Evolutionary conservation across 495 filamentous ascomycete genomes (phyloP).

Genomic region (Delitschia confertaspora): DNA sequence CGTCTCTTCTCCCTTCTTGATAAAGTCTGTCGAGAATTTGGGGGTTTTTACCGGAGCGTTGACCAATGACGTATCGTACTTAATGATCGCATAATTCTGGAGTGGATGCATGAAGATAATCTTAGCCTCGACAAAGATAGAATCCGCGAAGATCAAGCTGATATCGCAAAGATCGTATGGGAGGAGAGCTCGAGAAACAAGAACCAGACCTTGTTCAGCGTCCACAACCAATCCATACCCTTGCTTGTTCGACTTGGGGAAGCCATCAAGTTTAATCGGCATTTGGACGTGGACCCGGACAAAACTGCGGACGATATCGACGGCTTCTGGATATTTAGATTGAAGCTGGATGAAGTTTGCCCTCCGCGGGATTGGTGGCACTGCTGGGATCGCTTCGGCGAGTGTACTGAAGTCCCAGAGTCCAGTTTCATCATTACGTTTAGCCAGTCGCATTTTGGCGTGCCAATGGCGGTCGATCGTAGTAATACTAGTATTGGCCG

Average conservation of each 20-base stretch:
- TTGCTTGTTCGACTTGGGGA: slow-evolving; percentile 82
- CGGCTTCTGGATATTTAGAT: slow-evolving; percentile 78
- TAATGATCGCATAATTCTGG: slow-evolving; percentile 92
- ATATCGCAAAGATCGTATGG: slow-evolving; percentile 97
- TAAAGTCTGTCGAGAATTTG: slow-evolving; percentile 64
- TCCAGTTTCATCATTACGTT: slow-evolving; percentile 82
- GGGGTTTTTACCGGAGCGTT: slow-evolving; percentile 88
- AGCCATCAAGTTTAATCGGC: slow-evolving; percentile 93
- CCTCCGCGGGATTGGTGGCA: slow-evolving; percentile 59
- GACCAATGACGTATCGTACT: slow-evolving; percentile 89
- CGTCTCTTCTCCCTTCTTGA: slow-evolving; percentile 83
- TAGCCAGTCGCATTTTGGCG: slow-evolving; percentile 83
- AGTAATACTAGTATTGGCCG: slow-evolving; percentile 82
- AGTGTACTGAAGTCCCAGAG: slow-evolving; percentile 92
- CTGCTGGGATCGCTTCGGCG: slow-evolving; percentile 65
- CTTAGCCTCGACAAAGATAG: slow-evolving; percentile 85
- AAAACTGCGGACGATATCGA: slow-evolving; percentile 88
- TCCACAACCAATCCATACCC: slow-evolving; percentile 94
- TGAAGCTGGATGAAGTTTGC: slow-evolving; percentile 87
- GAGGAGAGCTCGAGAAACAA: slow-evolving; percentile 86
- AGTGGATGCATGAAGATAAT: slow-evolving; percentile 96
- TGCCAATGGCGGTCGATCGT: slow-evolving; percentile 94
- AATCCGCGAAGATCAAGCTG: slow-evolving; percentile 87
- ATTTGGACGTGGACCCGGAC: slow-evolving; percentile 85
- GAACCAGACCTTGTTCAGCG: slow-evolving; percentile 86